These are phyloP conservation scores for Myxozyma monticola DNA, from an alignment of 805 yeast species.

Conservation along the genomic window DNA sequence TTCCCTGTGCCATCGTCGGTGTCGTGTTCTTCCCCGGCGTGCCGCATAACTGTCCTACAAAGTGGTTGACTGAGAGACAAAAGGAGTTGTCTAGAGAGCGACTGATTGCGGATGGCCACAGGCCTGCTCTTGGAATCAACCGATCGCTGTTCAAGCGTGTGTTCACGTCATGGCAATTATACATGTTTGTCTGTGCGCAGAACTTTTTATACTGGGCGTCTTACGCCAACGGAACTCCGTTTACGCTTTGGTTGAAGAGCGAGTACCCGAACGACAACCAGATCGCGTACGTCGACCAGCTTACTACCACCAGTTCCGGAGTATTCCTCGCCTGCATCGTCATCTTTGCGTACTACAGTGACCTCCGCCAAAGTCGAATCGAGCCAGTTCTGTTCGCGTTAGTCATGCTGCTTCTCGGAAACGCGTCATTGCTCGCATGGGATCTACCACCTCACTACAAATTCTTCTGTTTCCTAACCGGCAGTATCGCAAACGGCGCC, in stretches of 20 bases:
- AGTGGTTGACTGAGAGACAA: slow-evolving; percentile 57
- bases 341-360: slow-evolving; percentile 42
- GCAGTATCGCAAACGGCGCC: slow-evolving; percentile 60
- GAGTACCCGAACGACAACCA: slow-evolving; percentile 40
- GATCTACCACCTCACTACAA: slow-evolving; percentile 52
- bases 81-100: slow-evolving; percentile 52
- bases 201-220: slow-evolving; percentile 28
- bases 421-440: slow-evolving; percentile 57
- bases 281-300: slow-evolving; percentile 49
- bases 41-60: slow-evolving; percentile 56
- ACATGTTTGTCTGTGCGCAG: slow-evolving; percentile 43
- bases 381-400: slow-evolving; percentile 56
- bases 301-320: slow-evolving; percentile 59
- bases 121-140: slow-evolving; percentile 31
- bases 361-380: slow-evolving; percentile 54
- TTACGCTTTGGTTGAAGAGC: slow-evolving; percentile 55
- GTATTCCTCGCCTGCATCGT: slow-evolving; percentile 50
- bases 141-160: slow-evolving; percentile 48
- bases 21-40: slow-evolving; percentile 63
- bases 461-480: slow-evolving; percentile 61
- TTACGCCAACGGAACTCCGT: slow-evolving; percentile 54
- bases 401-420: slow-evolving; percentile 53
- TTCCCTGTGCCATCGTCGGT: slow-evolving; percentile 59
- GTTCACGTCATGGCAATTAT: slow-evolving; percentile 51
- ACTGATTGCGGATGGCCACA: slow-evolving; percentile 42